Base-by-base conservation (phyloP, 345 rosid species). In the Rhodomyrtus tomentosa region DNA sequence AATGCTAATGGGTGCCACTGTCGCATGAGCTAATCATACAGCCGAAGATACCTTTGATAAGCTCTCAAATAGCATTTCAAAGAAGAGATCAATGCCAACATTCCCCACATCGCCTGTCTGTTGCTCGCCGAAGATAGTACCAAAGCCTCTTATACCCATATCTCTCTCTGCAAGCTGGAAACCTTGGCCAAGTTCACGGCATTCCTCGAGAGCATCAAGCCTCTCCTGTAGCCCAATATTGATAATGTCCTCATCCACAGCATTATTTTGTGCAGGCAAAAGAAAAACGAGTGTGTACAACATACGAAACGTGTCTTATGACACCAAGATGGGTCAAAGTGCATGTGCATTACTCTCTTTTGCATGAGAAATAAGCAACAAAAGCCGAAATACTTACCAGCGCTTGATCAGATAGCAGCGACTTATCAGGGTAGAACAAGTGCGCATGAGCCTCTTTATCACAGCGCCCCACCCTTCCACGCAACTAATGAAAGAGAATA, bases 91-190 rank as follows among this genome's bases (percentile, higher is more conserved):
- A 83, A 95, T 90, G 82, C 99, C 99, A 10, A 96, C 94, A 89
- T 95, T 96, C 89, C 98, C 99, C 72, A 96, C 95, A 91, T 96
- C 99, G 83, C 99, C 98, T 6, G 98, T 96, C 91, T 96, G 98
- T 86, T 96, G 99, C 90, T 96, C 99, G 59, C 99, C 99, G 87
- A 96, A 96, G 83, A 96, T 96, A 62, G 94, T 93, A 84, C 99
- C 98, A 86, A 96, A 96, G 72, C 98, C 99, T 92, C 98, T 91
- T 86, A 95, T 95, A 82, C 98, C 97, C 99, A 96, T 96, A 90
- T 96, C 99, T 91, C 90, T 94, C 91, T 96, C 99, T 32, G 99
- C 98, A 85, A 96, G 94, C 84, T 94, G 99, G 87, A 96, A 96
- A 89, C 99, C 99, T 92, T 92, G 96, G 84, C 99, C 99, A 91